Conservation (phyloP, 345 rosid species). For the Fremontodendron californicum region DNA sequence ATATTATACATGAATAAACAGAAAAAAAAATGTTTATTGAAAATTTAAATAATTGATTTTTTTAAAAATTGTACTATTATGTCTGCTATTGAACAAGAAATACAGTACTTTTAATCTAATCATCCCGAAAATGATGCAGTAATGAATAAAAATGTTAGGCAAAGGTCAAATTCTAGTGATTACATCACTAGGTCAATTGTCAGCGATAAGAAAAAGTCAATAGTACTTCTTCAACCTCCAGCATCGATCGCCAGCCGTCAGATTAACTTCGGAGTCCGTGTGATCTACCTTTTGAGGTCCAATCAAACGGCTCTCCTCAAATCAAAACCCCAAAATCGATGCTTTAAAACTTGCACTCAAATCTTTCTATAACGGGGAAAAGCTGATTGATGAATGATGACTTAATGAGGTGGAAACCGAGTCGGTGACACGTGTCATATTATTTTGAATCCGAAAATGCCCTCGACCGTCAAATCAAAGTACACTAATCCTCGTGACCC, state of each 20-base stretch:
- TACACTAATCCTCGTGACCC: neutral
- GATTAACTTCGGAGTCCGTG: neutral
- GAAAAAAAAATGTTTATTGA: too few species aligned
- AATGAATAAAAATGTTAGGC: too few species aligned
- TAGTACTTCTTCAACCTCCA: neutral
- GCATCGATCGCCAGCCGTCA: neutral
- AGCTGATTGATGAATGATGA: neutral
- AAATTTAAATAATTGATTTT: too few species aligned
- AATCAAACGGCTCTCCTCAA: constrained; percentile 9
- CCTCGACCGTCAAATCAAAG: constrained; percentile 29
- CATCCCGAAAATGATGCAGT: too few species aligned
- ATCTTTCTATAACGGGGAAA: constrained; percentile 12
- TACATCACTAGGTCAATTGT: too few species aligned
- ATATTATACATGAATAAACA: too few species aligned
- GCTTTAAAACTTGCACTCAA: constrained; percentile 10
- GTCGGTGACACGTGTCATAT: neutral
- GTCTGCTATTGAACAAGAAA: too few species aligned
- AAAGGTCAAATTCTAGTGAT: too few species aligned
- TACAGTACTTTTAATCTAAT: too few species aligned
- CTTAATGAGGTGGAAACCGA: neutral
- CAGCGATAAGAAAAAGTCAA: too few species aligned
- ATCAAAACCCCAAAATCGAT: neutral
- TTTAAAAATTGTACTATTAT: too few species aligned
- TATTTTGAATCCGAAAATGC: neutral
- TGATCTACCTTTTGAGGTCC: neutral